phyloP scores from a whole-genome alignment of 208 protist species.

The Leishmania lainsoni region DNA sequence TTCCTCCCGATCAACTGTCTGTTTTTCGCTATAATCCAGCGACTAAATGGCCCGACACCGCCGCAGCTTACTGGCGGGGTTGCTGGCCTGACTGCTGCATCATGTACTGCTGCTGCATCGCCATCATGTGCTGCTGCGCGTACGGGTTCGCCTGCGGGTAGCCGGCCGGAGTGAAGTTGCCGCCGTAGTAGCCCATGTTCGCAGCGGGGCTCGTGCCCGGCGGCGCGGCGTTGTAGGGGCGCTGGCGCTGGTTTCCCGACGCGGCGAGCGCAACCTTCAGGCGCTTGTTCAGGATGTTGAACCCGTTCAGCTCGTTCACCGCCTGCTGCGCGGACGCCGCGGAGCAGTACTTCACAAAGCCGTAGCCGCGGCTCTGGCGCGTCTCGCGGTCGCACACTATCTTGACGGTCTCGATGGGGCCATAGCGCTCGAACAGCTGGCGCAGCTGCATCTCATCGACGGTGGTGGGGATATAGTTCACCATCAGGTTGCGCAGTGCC shows the following conservation, averaged over 20 bases:
- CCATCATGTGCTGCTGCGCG: conserved; percentile 75
- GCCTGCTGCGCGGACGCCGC: conserved; percentile 75
- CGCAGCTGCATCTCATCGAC: conserved; percentile 84
- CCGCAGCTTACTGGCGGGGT: conserved; percentile 32
- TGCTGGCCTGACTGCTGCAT: conserved; percentile 50
- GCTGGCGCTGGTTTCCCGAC: conserved; percentile 66
- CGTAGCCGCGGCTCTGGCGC: conserved; percentile 87
- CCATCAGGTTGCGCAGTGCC: conserved; percentile 85
- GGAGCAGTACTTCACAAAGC: conserved; percentile 90
- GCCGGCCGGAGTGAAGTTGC: conserved; percentile 47
- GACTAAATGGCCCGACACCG: neutral
- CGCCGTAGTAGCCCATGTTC: conserved; percentile 60
- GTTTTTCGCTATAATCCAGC: neutral
- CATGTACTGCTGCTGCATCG: conserved; percentile 64
- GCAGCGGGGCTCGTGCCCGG: conserved; percentile 17
- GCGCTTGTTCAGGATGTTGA: conserved; percentile 87
- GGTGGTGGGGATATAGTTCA: conserved; percentile 91
- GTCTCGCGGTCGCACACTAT: conserved; percentile 89
- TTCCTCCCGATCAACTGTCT: neutral
- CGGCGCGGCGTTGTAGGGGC: conserved; percentile 33
- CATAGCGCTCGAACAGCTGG: conserved; percentile 85
- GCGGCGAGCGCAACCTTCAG: conserved; percentile 87
- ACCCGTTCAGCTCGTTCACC: conserved; percentile 83
- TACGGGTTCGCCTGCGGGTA: conserved; percentile 68
- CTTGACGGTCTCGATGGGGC: conserved; percentile 87